Base-by-base conservation (phyloP, 805 yeast species). In the Candida pseudoglaebosa region DNA sequence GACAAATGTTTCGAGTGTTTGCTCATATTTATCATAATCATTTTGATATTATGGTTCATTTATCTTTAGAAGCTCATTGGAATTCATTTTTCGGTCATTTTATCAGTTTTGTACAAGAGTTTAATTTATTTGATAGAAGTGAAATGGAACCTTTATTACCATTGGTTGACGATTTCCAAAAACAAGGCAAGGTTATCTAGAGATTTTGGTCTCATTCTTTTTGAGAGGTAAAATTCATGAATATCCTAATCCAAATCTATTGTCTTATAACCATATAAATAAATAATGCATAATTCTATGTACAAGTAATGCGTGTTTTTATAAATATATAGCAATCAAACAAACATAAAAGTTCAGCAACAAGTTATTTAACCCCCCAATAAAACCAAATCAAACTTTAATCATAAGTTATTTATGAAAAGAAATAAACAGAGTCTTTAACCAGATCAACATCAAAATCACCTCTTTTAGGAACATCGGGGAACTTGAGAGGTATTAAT, bases 51-150 rank as follows among this genome's bases (percentile, higher is more conserved):
- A 76, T 91, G 17, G 80, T 91, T n/a, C 97, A 93, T 59, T 64
- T 93, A 42, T 82, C 95, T 2, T 62, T 93, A 43, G 99, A 93
- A 58, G 96, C 98, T 1, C 98, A 93, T 59, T 93, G 96, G 95
- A 93, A 93, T 61, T 90, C 98, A 3, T 86, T 90, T 51, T 93
- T 95, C 63, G 93, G 96, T 12, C 99, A 93, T 58, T 93, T 85
- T 54, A 76, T 91, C 32, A 83, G 95, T 38, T 87, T 93, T 54
- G 77, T 84, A 10, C 82, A 83, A 48, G 95, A 89, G 47, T 93
- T 87, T 59, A 82, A 78, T 38, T 73, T 93, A 47, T 70, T 93
- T 24, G 98, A 89, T 43, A 68, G 79, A 37, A 70, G 72, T 39
- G 99, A 93, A 47, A 64, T 89, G 60, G 84, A 72, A 39, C 98